Base-by-base conservation (phyloP, 164 flowering plant species). In the Stephania japonica region DNA sequence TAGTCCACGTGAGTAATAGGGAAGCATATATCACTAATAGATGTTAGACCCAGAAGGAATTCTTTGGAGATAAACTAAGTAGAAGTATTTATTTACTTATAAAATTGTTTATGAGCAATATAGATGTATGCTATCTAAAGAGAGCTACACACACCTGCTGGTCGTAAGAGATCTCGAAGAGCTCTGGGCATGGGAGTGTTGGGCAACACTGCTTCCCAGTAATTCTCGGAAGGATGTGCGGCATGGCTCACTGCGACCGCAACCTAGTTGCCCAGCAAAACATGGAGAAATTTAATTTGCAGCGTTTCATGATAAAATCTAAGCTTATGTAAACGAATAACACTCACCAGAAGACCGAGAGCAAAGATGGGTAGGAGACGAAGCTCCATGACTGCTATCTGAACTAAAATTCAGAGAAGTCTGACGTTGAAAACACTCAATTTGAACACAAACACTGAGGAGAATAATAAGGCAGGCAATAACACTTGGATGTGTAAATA, bases 161-260 rank as follows among this genome's bases (percentile, higher is more conserved):
- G 74, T 16, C n/a, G 26, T 70, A 83, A 77, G 50, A 73, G 77
- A 27, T 76, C 75, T 14, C 47, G 78, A 26, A 83, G 61, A 9
- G 81, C 73, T 75, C 76, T 68, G 3, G 85, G 87, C 79, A 85
- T 81, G 7, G 77, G 82, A 56, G 82, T 83, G 69, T 81, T 72
- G 13, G 85, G 85, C 70, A 85, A 53, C 76, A 75, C 67, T 12
- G 70, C 67, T 18, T 83, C 66, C 85, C 85, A 85, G 73, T 83
- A 85, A 42, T 42, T 72, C 70, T 79, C 81, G 11, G 85, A 73
- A 61, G 85, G 72, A 23, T 62, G 59, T 47, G 77, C 70, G 10
- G 81, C 85, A 44, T 79, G 78, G 76, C 77, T 73, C 13, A 42
- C 78, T 26, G 68, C 74, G 9, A 74, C 43, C 21, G 73, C 75